These are phyloP conservation scores for Neurospora sp. DNA, from an alignment of 495 filamentous ascomycete genomes.

Conservation along the genomic window DNA sequence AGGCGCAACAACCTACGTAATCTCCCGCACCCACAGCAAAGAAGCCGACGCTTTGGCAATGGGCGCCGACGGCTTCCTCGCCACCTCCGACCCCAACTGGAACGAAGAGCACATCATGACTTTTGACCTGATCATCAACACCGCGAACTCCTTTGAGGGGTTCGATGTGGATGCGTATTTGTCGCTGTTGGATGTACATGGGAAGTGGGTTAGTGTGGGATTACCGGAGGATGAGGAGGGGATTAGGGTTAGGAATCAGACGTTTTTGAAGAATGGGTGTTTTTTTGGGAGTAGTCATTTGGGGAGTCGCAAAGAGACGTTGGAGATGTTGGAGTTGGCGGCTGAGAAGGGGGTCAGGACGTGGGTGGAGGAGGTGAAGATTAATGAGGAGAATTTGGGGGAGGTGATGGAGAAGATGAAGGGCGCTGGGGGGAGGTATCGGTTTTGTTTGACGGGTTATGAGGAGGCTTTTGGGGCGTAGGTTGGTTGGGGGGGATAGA, in stretches of 20 bases:
- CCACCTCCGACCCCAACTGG: conserved; percentile 59
- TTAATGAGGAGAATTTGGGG: conserved; percentile 58
- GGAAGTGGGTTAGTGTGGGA: conserved; percentile 72
- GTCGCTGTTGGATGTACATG: conserved; percentile 72
- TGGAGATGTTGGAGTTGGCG: conserved; percentile 74
- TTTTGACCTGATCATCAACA: conserved; percentile 53
- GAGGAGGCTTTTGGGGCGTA: conserved; percentile 29
- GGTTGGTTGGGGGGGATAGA: neutral
- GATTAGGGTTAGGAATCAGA: conserved; percentile 64
- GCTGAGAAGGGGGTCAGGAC: conserved; percentile 71
- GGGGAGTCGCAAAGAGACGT: conserved; percentile 69
- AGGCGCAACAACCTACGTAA: conserved; percentile 60
- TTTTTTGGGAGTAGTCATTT: conserved; percentile 75
- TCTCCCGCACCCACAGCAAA: conserved; percentile 59
- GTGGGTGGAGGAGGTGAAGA: conserved; percentile 70
- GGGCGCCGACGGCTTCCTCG: conserved; percentile 67
- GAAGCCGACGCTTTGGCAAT: conserved; percentile 56
- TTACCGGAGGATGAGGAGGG: conserved; percentile 76
- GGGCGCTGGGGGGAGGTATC: conserved; percentile 56
- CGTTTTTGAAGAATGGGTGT: conserved; percentile 65
- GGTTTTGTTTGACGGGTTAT: conserved; percentile 39
- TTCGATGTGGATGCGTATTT: conserved; percentile 61
- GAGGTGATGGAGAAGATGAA: conserved; percentile 57
- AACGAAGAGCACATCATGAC: conserved; percentile 42
- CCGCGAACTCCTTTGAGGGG: conserved; percentile 42